Evolutionary conservation across 768 basidiomycete genomes (phyloP).

Genomic region (Serendipita vermifera): DNA sequence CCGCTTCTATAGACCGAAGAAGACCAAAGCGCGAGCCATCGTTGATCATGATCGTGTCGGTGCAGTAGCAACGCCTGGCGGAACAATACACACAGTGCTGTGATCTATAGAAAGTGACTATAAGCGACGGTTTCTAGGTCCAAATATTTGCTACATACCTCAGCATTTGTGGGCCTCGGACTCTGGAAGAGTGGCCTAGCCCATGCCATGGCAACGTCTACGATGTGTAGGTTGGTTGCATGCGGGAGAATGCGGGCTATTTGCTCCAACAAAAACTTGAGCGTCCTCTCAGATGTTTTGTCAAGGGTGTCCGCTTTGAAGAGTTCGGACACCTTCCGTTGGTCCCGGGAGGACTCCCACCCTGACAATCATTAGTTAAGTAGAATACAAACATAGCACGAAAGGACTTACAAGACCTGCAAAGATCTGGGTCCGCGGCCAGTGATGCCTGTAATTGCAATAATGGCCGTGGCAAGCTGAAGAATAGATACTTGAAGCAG

Average conservation of each 20-base stretch:
- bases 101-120: not conserved
- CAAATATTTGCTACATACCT: not conserved
- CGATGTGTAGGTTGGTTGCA: not conserved
- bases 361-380: not conserved
- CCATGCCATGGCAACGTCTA: conserved; percentile 4
- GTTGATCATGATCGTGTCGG: not conserved
- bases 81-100: not conserved
- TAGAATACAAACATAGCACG: not conserved
- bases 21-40: not conserved
- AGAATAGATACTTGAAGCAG: not conserved
- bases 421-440: not conserved
- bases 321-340: not conserved
- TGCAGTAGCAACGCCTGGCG: not conserved
- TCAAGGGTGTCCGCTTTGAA: not conserved
- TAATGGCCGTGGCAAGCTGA: not conserved
- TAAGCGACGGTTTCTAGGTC: not conserved
- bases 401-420: not conserved
- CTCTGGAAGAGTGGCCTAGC: not conserved
- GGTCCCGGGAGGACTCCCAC: conserved; percentile 1
- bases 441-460: not conserved
- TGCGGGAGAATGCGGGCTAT: not conserved
- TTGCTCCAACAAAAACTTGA: not conserved
- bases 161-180: not conserved
- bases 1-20: not conserved
- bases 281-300: not conserved